These are phyloP conservation scores for Plenodomus biglobosus DNA, from an alignment of 2,329 filamentous ascomycete species.

Conservation along the genomic window DNA sequence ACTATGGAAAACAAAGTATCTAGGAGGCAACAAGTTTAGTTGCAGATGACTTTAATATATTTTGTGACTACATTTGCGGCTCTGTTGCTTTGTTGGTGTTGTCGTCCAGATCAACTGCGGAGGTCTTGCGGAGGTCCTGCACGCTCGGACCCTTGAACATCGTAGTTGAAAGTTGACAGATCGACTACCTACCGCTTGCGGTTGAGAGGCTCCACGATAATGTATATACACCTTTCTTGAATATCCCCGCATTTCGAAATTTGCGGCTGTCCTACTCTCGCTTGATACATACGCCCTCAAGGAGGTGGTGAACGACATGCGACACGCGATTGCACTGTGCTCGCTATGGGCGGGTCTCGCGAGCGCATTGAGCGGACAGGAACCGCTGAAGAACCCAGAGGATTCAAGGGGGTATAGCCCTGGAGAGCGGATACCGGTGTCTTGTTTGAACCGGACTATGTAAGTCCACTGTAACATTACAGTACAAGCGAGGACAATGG, in stretches of 20 bases:
- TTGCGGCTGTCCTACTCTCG: neutral
- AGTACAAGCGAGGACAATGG: neutral
- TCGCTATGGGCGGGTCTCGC: constrained; percentile 40
- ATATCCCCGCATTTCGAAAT: neutral
- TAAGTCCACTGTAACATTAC: too few species aligned
- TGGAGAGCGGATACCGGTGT: constrained; percentile 54
- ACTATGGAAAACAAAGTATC: constrained; percentile 6
- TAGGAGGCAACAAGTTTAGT: constrained; percentile 5
- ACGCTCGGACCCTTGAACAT: neutral
- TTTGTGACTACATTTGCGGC: neutral
- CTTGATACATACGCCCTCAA: neutral
- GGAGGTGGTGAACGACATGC: neutral
- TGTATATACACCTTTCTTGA: neutral
- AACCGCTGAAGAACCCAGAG: constrained; percentile 41
- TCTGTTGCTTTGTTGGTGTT: neutral
- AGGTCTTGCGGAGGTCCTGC: neutral
- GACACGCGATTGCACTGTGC: constrained; percentile 21
- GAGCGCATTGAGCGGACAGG: constrained; percentile 45
- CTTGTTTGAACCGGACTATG: constrained; percentile 56
- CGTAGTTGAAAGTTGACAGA: neutral
- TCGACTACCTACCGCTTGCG: neutral
- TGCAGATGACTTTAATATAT: constrained; percentile 4
- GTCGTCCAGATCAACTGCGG: neutral
- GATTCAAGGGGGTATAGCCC: constrained; percentile 49
- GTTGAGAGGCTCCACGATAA: neutral